A percentile compares a stretch with the other conserved stretches of the same genome.
Conservation (phyloP, 768 basidiomycete species). For the Neoboletus brunneissimus region DNA sequence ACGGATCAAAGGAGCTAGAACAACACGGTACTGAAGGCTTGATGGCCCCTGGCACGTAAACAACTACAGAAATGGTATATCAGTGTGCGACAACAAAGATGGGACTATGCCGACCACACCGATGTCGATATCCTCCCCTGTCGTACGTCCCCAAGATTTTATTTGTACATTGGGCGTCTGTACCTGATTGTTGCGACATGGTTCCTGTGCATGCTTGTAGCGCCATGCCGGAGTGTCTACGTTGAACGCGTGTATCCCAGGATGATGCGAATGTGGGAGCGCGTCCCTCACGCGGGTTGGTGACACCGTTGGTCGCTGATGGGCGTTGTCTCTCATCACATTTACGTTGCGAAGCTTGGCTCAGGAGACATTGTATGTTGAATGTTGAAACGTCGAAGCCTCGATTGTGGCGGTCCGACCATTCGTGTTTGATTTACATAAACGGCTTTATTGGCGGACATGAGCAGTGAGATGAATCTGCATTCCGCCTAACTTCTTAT, state of each 20-base stretch:
- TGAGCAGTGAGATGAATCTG: neutral
- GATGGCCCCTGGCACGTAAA: constrained; percentile 20
- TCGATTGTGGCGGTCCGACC: neutral
- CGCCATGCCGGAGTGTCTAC: neutral
- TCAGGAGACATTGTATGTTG: no score
- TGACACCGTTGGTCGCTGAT: neutral
- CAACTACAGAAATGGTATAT: no score
- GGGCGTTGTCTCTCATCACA: neutral
- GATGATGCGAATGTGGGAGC: neutral
- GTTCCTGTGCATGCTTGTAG: neutral
- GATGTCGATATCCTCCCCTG: no score
- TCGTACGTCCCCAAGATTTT: neutral
- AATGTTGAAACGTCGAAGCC: no score
- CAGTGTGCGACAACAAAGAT: no score
- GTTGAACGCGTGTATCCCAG: neutral
- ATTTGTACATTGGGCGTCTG: neutral
- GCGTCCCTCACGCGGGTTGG: neutral
- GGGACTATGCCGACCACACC: no score
- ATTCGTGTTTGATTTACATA: neutral
- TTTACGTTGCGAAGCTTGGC: neutral
- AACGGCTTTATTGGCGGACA: neutral
- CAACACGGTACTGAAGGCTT: constrained; percentile 51
- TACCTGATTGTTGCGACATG: neutral
- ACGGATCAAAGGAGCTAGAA: constrained; percentile 54
- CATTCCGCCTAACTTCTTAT: neutral